Evolutionary conservation across 2,329 filamentous ascomycete species (phyloP).

Genomic region (Microcyclosporella mali): DNA sequence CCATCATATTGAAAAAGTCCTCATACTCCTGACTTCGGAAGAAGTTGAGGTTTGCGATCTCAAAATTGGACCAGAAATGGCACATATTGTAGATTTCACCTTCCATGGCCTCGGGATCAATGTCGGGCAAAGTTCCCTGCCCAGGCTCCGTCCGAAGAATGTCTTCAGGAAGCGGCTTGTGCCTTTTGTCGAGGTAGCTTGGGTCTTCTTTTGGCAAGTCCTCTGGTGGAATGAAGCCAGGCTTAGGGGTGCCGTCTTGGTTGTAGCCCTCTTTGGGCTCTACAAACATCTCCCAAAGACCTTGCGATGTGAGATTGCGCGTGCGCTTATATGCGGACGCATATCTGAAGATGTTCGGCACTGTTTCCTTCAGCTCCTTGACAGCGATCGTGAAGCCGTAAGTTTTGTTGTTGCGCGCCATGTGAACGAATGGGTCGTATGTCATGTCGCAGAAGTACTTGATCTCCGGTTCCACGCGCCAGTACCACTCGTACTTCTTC

Average conservation of each 20-base stretch:
- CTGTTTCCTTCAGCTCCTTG: slow-evolving; percentile 94
- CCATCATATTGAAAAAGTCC: slow-evolving; percentile 99
- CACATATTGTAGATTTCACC: slow-evolving; percentile 99
- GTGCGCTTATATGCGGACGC: slow-evolving; percentile 94
- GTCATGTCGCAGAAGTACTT: slow-evolving; percentile 99
- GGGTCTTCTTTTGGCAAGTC: slow-evolving; percentile 46
- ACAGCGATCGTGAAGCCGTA: slow-evolving; percentile 99
- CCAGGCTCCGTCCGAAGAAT: slow-evolving; percentile 70
- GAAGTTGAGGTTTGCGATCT: slow-evolving; percentile 90
- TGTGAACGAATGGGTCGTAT: slow-evolving; percentile 93
- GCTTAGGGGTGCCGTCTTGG: slow-evolving; percentile 47
- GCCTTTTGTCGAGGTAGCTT: slow-evolving; percentile 58
- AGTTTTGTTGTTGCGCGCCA: slow-evolving; percentile 92
- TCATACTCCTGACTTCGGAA: slow-evolving; percentile 97
- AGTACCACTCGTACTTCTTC: slow-evolving; percentile 98
- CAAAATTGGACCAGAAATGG: slow-evolving; percentile 99
- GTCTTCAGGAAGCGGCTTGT: slow-evolving; percentile 70
- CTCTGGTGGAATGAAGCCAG: slow-evolving; percentile 23
- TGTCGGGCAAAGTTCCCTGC: slow-evolving; percentile 64
- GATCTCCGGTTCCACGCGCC: slow-evolving; percentile 97
- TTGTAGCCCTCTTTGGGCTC: slow-evolving; percentile 64
- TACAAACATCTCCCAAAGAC: slow-evolving; percentile 97
- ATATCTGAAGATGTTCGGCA: slow-evolving; percentile 97
- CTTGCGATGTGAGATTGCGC: slow-evolving; percentile 84
- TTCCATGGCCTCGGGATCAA: slow-evolving; percentile 91